Conservation (phyloP, 1,284 basidiomycete genomes). For the Agroathelia rolfsii region DNA sequence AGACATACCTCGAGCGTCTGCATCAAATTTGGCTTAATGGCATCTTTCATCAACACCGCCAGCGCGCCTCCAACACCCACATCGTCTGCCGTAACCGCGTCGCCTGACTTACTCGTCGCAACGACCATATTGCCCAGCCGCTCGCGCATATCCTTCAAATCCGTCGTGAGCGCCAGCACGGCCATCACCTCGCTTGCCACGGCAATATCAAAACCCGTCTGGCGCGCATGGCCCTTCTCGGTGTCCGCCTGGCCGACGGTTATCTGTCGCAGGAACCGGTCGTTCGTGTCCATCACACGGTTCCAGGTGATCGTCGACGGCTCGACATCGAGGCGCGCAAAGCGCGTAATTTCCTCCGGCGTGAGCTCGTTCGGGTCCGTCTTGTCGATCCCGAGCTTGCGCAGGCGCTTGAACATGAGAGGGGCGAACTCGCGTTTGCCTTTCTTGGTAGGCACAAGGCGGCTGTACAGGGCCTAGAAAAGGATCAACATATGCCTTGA, state of each 20-base stretch:
- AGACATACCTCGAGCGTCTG: conserved; percentile 83
- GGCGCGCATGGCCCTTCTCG: conserved; percentile 84
- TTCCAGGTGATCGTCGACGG: conserved; percentile 94
- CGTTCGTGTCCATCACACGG: conserved; percentile 94
- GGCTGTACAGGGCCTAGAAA: conserved; percentile 71
- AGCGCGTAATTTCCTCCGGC: conserved; percentile 83
- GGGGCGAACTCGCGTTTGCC: conserved; percentile 92
- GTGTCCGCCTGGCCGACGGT: conserved; percentile 86
- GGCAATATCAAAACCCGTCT: conserved; percentile 93
- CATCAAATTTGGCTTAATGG: conserved; percentile 99
- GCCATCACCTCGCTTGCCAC: conserved; percentile 99
- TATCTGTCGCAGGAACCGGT: conserved; percentile 93
- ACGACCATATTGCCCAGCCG: conserved; percentile 93
- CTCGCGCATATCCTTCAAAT: conserved; percentile 87
- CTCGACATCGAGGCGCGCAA: conserved; percentile 91
- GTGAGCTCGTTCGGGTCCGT: conserved; percentile 89
- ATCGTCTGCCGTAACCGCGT: conserved; percentile 94
- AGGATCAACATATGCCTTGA: too few relatives aligned
- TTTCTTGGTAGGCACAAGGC: conserved; percentile 89
- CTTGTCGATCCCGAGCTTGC: conserved; percentile 95
- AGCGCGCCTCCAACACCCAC: conserved; percentile 93
- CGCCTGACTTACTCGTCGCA: conserved; percentile 87
- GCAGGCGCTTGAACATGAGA: conserved; percentile 90
- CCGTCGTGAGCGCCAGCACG: conserved; percentile 85
- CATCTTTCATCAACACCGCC: conserved; percentile 97